Evolutionary conservation across 2,329 filamentous ascomycete species (phyloP), one percentile per base, ranked within the genome.

Genomic region (Nigrograna mackinnonii): DNA sequence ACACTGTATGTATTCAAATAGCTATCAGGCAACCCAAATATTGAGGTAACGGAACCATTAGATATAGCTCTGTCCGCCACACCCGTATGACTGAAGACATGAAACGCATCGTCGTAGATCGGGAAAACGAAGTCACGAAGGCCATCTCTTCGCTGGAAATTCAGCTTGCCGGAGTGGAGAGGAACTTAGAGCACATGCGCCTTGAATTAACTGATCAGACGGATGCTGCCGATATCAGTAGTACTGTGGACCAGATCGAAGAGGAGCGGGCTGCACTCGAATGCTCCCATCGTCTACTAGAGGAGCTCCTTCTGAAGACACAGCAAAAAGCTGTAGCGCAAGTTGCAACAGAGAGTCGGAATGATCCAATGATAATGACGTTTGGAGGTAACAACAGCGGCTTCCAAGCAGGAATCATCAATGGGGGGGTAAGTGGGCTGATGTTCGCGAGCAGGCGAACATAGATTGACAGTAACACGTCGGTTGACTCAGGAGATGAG

Each of bases 1-100:
- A 66, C 61, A 38, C 56, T 69, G 59, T 67, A 49, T 49, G 46
- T 56, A 41, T 9, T 28, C 9, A 28, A 9, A 9, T 28, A 9
- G n/a, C 24, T 9, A 28, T 28, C n/a, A 9, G n/a, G n/a, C 24
- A 28, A n/a, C n/a, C 24, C 9, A 28, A n/a, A 28, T 28, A 9
- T 28, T 9, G 24, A 28, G n/a, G 9, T n/a, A 28, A 28, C 9
- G 24, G 24, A 28, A 28, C 24, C n/a, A n/a, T 9, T 28, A 28
- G 9, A 28, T 28, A 9, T 28, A 28, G 24, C 24, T 28, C 24
- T 28, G 24, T 28, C 9, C 24, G 24, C n/a, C 24, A 28, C n/a
- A 28, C 9, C 24, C 24, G n/a, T n/a, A 28, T 28, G 9, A 28
- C 24, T 28, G 24, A 28, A n/a, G 24, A 28, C 24, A 28, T 28